Evolutionary conservation across 1,284 basidiomycete genomes (phyloP).

Genomic region (Ceratobasidium theobromae): DNA sequence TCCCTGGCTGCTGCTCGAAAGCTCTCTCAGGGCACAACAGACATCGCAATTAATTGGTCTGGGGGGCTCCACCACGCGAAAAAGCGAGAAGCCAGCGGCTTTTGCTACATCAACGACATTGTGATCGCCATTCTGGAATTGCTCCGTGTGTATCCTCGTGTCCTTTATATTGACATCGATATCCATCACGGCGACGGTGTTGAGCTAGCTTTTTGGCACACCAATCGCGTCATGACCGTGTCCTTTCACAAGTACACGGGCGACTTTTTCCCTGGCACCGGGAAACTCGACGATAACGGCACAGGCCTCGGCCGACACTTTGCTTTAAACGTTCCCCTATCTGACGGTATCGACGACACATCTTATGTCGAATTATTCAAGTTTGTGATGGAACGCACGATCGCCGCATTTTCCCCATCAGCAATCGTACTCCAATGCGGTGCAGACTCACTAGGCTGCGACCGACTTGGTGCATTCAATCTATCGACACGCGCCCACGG

Average conservation of each 20-base stretch:
- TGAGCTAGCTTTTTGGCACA: conserved; percentile 96
- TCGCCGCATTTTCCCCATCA: conserved; percentile 85
- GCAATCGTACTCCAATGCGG: conserved; percentile 97
- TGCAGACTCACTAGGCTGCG: conserved; percentile 93
- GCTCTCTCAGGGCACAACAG: conserved; percentile 80
- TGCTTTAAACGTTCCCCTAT: conserved; percentile 91
- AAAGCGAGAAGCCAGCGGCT: conserved; percentile 92
- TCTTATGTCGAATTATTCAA: conserved; percentile 96
- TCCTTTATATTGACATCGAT: conserved; percentile 96
- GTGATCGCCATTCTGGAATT: conserved; percentile 92
- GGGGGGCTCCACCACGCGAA: conserved; percentile 96
- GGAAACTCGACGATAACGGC: conserved; percentile 87
- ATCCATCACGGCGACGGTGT: conserved; percentile 98
- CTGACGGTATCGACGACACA: conserved; percentile 96
- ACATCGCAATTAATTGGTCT: conserved; percentile 98
- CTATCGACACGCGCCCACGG: conserved; percentile 98
- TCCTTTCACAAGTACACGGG: conserved; percentile 99
- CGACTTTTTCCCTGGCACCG: conserved; percentile 97
- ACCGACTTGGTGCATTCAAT: conserved; percentile 96
- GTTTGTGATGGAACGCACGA: conserved; percentile 91
- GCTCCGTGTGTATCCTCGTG: conserved; percentile 83
- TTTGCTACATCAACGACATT: conserved; percentile 96
- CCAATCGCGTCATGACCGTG: conserved; percentile 96
- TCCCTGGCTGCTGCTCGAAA: conserved; percentile 89
- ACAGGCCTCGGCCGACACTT: conserved; percentile 90